Base-by-base conservation (phyloP, 805 yeast species). In the Lipomyces mesembrius region DNA sequence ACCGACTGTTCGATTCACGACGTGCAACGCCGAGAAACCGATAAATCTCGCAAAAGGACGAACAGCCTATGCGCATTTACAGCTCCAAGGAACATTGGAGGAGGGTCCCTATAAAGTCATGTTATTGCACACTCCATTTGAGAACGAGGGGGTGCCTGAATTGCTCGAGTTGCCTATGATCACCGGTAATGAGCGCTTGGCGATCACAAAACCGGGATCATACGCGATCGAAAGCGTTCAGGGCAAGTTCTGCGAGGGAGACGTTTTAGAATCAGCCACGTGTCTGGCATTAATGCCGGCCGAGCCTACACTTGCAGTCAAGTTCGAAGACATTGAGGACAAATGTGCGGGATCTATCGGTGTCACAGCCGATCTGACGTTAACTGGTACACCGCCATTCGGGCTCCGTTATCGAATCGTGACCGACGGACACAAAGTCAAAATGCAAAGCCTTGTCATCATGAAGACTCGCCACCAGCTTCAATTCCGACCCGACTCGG, bases 301-400 rank as follows among this genome's bases (percentile, higher is more conserved):
- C 2, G 83, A 83, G 46, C 88, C 90, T 9, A 74, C 79, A 27
- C 67, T 87, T 29, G 71, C 75, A 2, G 82, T 85, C 17, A 75
- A 71, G 35, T 81, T 80, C 67, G 80, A 80, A 14, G 86, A 94
- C 2, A 86, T 94, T 2, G 81, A 86, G 32, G 98, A 94, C 74
- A 85, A 89, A 59, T 95, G 99, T 79, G 90, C 95, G 37, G 99
- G 99, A 0, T 91, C 92, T 57, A 88, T 92, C 8, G 99, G 98
- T 0, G 86, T 92, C 66, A 82, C 83, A 39, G 92, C 91, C 68
- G 90, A 88, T 60, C 81, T 93, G 65, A 77, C 83, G 0, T 81
- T 89, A 61, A 79, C 84, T 4, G 98, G 99, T 20, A 85, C 87
- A 35, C 90, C 97, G 0, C 98, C 98, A 1, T 95, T 89, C 79